Conservation (phyloP, 495 filamentous ascomycete species). For the Neurospora tetrasperma region DNA sequence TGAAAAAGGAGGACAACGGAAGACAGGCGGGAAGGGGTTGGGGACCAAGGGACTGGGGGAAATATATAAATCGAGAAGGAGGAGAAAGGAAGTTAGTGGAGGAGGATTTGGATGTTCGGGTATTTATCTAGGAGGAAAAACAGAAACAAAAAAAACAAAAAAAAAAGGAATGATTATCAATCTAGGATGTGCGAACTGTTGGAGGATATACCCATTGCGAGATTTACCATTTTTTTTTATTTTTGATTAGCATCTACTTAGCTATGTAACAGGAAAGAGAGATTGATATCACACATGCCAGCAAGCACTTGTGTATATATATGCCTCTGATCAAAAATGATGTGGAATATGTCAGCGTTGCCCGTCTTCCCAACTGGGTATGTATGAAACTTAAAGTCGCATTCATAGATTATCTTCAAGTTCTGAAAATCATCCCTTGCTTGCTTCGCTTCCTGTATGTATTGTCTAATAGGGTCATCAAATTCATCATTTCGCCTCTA, state of each 20-base stretch:
- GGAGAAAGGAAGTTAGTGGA: too few relatives aligned
- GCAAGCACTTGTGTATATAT: background rate
- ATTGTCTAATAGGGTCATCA: background rate
- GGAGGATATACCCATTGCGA: background rate
- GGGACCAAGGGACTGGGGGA: background rate
- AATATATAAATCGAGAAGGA: too few relatives aligned
- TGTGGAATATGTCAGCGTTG: background rate
- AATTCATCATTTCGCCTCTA: slow-evolving; percentile 1
- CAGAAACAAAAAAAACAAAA: too few relatives aligned
- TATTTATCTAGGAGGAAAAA: background rate
- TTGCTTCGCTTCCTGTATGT: background rate
- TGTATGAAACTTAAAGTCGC: background rate
- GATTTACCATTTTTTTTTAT: background rate
- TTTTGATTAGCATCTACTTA: background rate
- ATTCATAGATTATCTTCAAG: background rate
- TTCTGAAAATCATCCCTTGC: background rate
- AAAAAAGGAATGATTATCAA: too few relatives aligned
- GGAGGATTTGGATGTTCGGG: too few relatives aligned
- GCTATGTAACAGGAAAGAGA: background rate
- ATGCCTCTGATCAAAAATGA: background rate
- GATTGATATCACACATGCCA: too few relatives aligned
- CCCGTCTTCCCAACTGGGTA: background rate
- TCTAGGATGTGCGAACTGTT: background rate
- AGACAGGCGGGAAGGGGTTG: background rate
- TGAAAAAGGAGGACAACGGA: background rate